phyloP scores from a whole-genome alignment of 805 yeast genomes.

The Schwanniomyces occidentalis region DNA sequence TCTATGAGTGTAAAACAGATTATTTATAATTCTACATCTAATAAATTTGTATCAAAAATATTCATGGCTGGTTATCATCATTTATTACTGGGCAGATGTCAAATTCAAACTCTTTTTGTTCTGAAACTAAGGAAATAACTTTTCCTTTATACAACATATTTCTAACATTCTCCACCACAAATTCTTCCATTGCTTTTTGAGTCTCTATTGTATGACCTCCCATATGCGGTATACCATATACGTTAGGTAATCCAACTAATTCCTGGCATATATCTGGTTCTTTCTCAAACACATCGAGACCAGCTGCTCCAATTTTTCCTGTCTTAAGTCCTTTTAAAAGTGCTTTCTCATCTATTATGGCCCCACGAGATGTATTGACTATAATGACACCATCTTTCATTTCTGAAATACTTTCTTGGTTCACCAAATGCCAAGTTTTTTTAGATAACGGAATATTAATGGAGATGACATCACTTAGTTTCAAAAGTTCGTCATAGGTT shows the following conservation, averaged over 20 bases:
- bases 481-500: constrained; percentile 56
- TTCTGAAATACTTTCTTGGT: constrained; percentile 54
- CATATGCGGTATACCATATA: constrained; percentile 74
- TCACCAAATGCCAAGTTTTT: constrained; percentile 62
- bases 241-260: constrained; percentile 56
- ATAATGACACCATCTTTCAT: constrained; percentile 77
- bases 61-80: no score
- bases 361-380: constrained; percentile 84
- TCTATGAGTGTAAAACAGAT: no score
- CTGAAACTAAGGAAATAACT: constrained; percentile 72
- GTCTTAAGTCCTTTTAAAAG: constrained; percentile 50
- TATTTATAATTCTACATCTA: no score
- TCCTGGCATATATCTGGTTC: constrained; percentile 65
- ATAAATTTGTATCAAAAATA: no score
- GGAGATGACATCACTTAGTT: constrained; percentile 62
- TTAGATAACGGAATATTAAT: constrained; percentile 70
- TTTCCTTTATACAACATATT: constrained; percentile 57
- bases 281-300: constrained; percentile 65
- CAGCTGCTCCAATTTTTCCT: constrained; percentile 62
- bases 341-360: constrained; percentile 57
- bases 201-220: constrained; percentile 75
- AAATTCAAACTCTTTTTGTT: constrained; percentile 50
- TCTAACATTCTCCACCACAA: constrained; percentile 62
- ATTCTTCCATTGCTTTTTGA: constrained; percentile 69
- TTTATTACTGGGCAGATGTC: no score